phyloP scores from a whole-genome alignment of 345 rosid species.

The Salix viminalis region DNA sequence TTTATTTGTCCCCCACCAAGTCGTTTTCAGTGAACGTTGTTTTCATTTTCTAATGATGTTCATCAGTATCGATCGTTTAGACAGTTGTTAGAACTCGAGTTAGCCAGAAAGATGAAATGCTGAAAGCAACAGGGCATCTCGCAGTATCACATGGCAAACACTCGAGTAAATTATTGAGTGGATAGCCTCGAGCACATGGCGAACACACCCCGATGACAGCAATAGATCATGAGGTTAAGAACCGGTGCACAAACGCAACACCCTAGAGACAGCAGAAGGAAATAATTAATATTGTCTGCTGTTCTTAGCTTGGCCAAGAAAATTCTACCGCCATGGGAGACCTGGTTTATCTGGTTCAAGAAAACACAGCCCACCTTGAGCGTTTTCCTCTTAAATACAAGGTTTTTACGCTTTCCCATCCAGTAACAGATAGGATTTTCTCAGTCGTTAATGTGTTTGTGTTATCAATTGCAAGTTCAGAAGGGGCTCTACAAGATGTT shows the following conservation, averaged over 20 bases:
- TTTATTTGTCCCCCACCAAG: not conserved
- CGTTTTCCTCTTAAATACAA: no score
- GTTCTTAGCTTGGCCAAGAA: no score
- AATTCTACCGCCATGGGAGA: not conserved
- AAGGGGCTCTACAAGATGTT: no score
- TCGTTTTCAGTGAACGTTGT: not conserved
- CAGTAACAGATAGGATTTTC: no score
- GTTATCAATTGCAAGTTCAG: no score
- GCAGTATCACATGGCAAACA: slow-evolving; percentile 12
- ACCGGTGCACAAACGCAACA: not conserved
- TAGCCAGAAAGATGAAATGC: not conserved
- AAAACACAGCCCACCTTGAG: not conserved
- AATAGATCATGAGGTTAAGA: not conserved
- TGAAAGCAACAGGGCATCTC: slow-evolving; percentile 14
- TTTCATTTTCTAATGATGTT: not conserved
- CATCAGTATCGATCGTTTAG: not conserved
- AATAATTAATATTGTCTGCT: not conserved
- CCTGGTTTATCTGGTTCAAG: not conserved
- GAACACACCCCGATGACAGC: slow-evolving; percentile 3
- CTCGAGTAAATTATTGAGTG: not conserved
- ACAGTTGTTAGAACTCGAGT: not conserved
- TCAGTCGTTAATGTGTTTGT: no score
- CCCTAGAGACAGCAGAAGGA: not conserved
- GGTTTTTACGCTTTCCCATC: no score
- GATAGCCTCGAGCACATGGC: slow-evolving; percentile 9